Percentiles rank a stretch among this genome's conserved stretches.
These are phyloP conservation scores for Tillandsia leiboldiana DNA, from an alignment of 176 grass and related monocot species.

Conservation along the genomic window DNA sequence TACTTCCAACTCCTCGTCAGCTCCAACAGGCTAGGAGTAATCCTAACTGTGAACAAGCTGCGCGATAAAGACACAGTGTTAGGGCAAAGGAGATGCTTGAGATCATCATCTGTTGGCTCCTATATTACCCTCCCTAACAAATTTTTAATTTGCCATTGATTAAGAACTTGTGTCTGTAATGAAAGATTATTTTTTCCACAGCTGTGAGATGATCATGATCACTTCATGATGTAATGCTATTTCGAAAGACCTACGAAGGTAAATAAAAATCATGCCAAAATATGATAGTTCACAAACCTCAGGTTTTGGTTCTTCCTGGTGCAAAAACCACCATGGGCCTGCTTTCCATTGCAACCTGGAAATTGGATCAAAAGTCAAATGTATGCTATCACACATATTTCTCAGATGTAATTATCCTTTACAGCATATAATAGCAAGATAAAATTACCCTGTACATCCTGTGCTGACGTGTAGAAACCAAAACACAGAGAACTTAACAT, in stretches of 20 bases:
- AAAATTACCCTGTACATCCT: too few species aligned
- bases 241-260: neutral
- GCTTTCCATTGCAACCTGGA: constrained; percentile 69
- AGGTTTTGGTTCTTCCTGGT: constrained; percentile 35
- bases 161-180: neutral
- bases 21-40: neutral
- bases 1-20: neutral
- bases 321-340: constrained; percentile 89
- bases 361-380: constrained; percentile 2
- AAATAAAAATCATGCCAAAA: neutral
- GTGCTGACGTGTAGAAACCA: neutral
- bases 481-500: neutral
- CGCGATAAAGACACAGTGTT: neutral
- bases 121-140: neutral
- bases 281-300: constrained; percentile 28
- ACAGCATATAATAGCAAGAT: neutral
- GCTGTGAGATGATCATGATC: neutral
- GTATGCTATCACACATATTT: neutral
- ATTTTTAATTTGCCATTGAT: neutral
- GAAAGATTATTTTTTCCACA: neutral
- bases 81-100: too few species aligned
- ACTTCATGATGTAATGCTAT: neutral
- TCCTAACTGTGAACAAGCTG: neutral
- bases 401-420: neutral
- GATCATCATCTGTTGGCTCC: neutral